Evolutionary conservation across 176 grass and related monocot genomes (phyloP).

Genomic region (Juncus effusus): DNA sequence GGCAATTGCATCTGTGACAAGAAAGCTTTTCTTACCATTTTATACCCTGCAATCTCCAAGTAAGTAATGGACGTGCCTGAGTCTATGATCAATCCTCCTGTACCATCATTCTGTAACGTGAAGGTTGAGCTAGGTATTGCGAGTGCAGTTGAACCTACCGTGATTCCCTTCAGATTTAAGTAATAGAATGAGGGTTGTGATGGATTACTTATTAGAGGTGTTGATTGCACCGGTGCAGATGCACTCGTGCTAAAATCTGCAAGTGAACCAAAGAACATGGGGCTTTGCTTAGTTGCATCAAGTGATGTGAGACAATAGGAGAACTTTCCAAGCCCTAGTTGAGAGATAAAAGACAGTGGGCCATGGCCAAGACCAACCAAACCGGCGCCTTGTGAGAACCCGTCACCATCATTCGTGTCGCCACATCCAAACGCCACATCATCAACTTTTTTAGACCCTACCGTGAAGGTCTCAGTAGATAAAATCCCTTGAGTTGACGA

Average conservation of each 20-base stretch:
- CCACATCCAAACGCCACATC: slow-evolving; percentile 61
- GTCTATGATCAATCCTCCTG: slow-evolving; percentile 64
- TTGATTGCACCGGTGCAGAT: slow-evolving; percentile 40
- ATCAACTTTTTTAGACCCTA: slow-evolving; percentile 25
- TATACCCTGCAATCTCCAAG: slow-evolving; percentile 45
- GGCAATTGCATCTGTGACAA: slow-evolving; percentile 52
- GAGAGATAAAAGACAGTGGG: slow-evolving; percentile 46
- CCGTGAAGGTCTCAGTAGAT: slow-evolving; percentile 60
- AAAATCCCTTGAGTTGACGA: slow-evolving; percentile 61
- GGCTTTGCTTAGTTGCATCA: slow-evolving; percentile 45
- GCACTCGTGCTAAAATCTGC: slow-evolving; percentile 27
- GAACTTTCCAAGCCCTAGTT: slow-evolving; percentile 59
- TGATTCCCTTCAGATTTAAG: slow-evolving; percentile 42
- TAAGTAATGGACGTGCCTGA: slow-evolving; percentile 75
- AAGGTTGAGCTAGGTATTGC: slow-evolving; percentile 41
- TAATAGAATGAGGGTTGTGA: slow-evolving; percentile 64
- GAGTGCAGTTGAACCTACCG: slow-evolving; percentile 39
- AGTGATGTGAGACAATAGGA: slow-evolving; percentile 90
- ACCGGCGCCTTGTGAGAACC: slow-evolving; percentile 48
- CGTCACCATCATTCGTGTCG: slow-evolving; percentile 48
- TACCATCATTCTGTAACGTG: slow-evolving; percentile 41
- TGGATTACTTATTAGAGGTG: slow-evolving; percentile 57
- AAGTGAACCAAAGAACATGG: slow-evolving; percentile 41
- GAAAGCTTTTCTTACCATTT: slow-evolving; percentile 38
- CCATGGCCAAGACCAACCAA: slow-evolving; percentile 64